phyloP scores from a whole-genome alignment of 176 grass and related monocot genomes.

The Tuctoria greenei region DNA sequence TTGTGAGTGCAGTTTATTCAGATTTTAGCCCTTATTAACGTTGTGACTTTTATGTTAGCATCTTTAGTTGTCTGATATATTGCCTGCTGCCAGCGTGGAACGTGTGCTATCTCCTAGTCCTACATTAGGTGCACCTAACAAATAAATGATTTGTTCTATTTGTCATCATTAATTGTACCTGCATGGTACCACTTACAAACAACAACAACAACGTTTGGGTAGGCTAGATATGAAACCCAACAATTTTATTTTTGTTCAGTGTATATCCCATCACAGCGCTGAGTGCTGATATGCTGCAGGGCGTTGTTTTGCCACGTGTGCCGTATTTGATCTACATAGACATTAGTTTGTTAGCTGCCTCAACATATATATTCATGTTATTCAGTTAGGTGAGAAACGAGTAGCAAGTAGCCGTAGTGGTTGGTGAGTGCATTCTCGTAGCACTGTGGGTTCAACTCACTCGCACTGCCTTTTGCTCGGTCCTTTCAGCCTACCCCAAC shows the following conservation, averaged over 20 bases:
- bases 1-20: neutral
- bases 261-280: constrained; percentile 14
- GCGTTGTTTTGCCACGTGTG: constrained; percentile 13
- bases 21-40: neutral
- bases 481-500: too few species aligned
- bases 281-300: constrained; percentile 27
- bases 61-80: constrained; percentile 26
- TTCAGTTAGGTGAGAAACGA: neutral
- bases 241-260: too few species aligned
- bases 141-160: constrained; percentile 22
- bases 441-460: too few species aligned
- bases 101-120: constrained; percentile 3
- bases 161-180: constrained; percentile 39
- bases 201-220: too few species aligned
- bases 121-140: constrained; percentile 32
- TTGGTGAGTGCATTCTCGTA: too few species aligned
- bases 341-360: neutral
- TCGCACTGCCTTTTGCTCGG: too few species aligned
- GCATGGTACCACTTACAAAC: constrained; percentile 10
- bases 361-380: neutral
- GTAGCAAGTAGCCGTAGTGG: too few species aligned
- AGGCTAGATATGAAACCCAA: too few species aligned
- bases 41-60: neutral
- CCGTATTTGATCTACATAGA: neutral
- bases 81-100: neutral